Conservation (phyloP, 352 stramenopile species). For the Phytophthora fragariaefolia region DNA sequence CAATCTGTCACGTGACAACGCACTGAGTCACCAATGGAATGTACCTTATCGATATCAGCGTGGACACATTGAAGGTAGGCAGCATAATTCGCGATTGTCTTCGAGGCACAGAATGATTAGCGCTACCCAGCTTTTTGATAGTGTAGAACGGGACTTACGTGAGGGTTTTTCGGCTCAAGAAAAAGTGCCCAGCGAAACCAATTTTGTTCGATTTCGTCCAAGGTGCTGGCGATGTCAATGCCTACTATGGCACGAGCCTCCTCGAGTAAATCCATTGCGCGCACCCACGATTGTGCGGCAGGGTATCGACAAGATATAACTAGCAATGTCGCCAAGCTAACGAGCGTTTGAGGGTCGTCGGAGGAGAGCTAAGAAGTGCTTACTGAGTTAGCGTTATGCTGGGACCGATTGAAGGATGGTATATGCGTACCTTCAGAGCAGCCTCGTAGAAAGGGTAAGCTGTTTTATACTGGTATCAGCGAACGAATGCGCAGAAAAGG, state of each 20-base stretch:
- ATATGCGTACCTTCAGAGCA: conserved; percentile 47
- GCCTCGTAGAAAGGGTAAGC: conserved; percentile 59
- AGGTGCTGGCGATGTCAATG: conserved; percentile 1
- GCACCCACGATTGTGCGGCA: conserved; percentile 55
- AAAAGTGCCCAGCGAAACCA: conserved; percentile 75
- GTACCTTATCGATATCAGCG: conserved; percentile 65
- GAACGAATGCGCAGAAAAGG: not conserved
- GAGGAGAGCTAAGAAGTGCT: conserved; percentile 35
- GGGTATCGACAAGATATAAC: conserved; percentile 71
- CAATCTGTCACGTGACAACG: no score
- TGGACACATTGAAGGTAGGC: conserved; percentile 65
- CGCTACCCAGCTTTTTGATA: no score
- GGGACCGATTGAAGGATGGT: not conserved
- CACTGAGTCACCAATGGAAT: not conserved
- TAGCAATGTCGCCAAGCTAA: conserved; percentile 59
- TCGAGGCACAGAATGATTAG: conserved; percentile 1
- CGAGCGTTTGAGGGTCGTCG: conserved; percentile 47
- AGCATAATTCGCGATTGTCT: conserved; percentile 73
- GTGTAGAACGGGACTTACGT: conserved; percentile 53
- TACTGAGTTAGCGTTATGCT: conserved; percentile 1
- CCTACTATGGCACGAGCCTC: conserved; percentile 24
- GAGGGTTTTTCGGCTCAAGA: conserved; percentile 53
- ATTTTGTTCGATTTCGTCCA: conserved; percentile 56
- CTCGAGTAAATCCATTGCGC: conserved; percentile 47
- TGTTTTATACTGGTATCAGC: conserved; percentile 51